These are phyloP conservation scores for Gracilaria domingensis DNA, from an alignment of 23 red algal species.

Conservation along the genomic window DNA sequence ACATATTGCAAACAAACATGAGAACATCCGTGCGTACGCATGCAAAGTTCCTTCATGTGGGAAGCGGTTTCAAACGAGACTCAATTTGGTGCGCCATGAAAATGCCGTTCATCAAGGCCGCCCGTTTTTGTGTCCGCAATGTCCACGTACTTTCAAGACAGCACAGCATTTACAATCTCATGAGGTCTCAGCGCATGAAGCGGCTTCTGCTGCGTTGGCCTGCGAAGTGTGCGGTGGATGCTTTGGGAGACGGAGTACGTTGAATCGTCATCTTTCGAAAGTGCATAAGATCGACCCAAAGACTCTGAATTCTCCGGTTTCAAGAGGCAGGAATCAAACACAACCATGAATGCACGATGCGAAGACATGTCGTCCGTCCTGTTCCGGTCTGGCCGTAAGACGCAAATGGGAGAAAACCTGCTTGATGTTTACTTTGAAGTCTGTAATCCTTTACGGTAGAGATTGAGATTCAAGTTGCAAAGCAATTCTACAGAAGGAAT, in stretches of 20 bases:
- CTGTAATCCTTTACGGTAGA: not conserved
- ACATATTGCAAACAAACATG: conserved; percentile 73
- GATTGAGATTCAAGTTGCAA: not conserved
- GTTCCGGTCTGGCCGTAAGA: not conserved
- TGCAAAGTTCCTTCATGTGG: conserved; percentile 46
- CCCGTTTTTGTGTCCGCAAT: conserved; percentile 34
- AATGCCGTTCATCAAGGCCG: conserved; percentile 66
- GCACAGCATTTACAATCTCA: conserved; percentile 34
- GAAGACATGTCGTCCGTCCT: not conserved
- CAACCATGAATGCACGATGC: not conserved
- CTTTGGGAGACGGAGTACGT: conserved; percentile 59
- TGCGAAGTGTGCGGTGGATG: conserved; percentile 66
- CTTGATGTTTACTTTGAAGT: not conserved
- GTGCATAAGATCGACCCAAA: conserved; percentile 25
- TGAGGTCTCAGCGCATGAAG: conserved; percentile 35
- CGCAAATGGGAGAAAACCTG: not conserved
- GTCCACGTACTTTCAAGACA: conserved; percentile 53
- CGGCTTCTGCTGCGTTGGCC: not conserved
- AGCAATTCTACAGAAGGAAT: not conserved
- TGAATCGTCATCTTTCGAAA: conserved; percentile 49
- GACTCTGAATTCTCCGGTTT: not conserved
- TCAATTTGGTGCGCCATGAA: conserved; percentile 66
- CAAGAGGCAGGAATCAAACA: not conserved
- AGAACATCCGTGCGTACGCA: conserved; percentile 63
- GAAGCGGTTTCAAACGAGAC: conserved; percentile 59